Percentiles rank a stretch among this genome's conserved stretches.
phyloP scores from a whole-genome alignment of 2,329 filamentous ascomycete genomes.

The Neofusicoccum laricinum region DNA sequence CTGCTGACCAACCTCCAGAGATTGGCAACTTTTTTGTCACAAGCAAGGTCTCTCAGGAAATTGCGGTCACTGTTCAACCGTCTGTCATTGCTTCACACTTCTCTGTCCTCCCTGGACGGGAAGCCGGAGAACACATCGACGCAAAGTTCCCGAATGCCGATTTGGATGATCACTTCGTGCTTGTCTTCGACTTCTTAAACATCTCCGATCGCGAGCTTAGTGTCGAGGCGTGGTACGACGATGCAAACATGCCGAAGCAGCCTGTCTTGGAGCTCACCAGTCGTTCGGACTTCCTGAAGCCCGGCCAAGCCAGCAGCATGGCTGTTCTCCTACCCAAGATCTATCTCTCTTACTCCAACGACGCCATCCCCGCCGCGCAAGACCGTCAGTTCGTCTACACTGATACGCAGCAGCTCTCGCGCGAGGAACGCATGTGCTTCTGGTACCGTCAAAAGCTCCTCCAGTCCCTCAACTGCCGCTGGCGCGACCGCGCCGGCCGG shows the following conservation, averaged over 20 bases:
- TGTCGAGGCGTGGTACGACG: constrained; percentile 5
- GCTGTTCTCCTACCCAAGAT: constrained; percentile 73
- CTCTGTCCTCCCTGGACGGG: neutral
- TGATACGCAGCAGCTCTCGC: constrained; percentile 72
- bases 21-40: constrained; percentile 8
- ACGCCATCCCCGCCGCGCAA: constrained; percentile 74
- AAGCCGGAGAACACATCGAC: neutral
- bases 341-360: constrained; percentile 72
- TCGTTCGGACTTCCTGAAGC: constrained; percentile 47
- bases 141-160: constrained; percentile 7
- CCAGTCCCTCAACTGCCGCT: constrained; percentile 66
- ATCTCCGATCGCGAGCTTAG: constrained; percentile 15
- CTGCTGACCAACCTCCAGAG: constrained; percentile 8
- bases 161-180: neutral
- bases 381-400: constrained; percentile 92
- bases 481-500: constrained; percentile 60
- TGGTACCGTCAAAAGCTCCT: constrained; percentile 87
- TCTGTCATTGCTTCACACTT: constrained; percentile 4
- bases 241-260: neutral
- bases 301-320: constrained; percentile 66
- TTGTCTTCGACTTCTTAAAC: constrained; percentile 1
- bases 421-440: constrained; percentile 76
- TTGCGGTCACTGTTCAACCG: constrained; percentile 6
- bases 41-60: constrained; percentile 9
- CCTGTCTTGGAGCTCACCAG: neutral